phyloP scores from a whole-genome alignment of 495 filamentous ascomycete species.

The Sporormia fimetaria region DNA sequence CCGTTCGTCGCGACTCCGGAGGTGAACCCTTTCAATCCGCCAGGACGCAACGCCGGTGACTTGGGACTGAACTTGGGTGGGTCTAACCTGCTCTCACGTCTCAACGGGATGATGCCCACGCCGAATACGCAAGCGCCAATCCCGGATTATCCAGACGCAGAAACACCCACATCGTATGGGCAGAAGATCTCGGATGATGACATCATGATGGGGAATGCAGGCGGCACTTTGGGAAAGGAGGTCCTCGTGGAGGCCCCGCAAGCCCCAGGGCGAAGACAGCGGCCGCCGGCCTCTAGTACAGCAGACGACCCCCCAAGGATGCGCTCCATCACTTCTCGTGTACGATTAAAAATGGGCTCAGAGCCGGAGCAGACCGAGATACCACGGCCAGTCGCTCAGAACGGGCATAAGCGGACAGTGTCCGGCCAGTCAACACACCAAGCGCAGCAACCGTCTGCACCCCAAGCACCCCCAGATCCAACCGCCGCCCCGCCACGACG shows the following conservation, averaged over 20 bases:
- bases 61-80: conserved; percentile 25
- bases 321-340: conserved; percentile 41
- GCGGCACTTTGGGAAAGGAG: conserved; percentile 17
- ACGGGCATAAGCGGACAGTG: conserved; percentile 70
- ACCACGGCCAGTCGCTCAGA: conserved; percentile 34
- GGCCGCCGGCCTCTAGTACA: conserved; percentile 44
- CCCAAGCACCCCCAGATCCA: conserved; percentile 34
- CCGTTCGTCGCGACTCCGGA: conserved; percentile 29
- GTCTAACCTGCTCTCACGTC: conserved; percentile 24
- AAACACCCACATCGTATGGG: conserved; percentile 31
- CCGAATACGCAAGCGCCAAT: conserved; percentile 12
- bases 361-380: conserved; percentile 41
- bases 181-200: conserved; percentile 28
- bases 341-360: conserved; percentile 20
- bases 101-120: conserved; percentile 23
- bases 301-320: conserved; percentile 51
- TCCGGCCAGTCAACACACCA: conserved; percentile 64
- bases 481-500: conserved; percentile 57
- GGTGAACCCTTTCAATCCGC: conserved; percentile 31
- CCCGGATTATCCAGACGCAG: conserved; percentile 20
- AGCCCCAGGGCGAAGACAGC: conserved; percentile 52
- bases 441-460: conserved; percentile 3
- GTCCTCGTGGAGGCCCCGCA: conserved; percentile 48
- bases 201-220: conserved; percentile 31
- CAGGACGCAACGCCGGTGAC: conserved; percentile 17